Conservation (phyloP, 2,329 filamentous ascomycete genomes). For the Polychaeton citri region DNA sequence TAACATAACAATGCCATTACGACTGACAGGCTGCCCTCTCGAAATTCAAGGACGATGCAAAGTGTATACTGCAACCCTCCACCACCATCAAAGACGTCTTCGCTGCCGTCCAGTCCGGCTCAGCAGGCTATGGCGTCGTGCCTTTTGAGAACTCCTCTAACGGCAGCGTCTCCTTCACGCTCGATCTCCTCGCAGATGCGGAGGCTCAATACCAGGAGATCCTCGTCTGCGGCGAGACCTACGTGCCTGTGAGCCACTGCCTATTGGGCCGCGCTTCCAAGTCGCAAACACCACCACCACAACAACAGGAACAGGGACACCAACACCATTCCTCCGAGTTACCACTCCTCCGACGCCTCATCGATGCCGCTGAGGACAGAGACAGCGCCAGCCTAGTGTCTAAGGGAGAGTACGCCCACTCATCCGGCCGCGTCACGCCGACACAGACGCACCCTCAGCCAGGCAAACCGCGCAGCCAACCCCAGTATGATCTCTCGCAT, state of each 20-base stretch:
- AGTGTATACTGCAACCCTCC: conserved; percentile 24
- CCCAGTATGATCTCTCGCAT: conserved; percentile 41
- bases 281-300: background rate
- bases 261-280: conserved; percentile 46
- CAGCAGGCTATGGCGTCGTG: conserved; percentile 61
- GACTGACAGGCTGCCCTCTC: conserved; percentile 37
- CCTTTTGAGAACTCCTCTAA: conserved; percentile 96
- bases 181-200: conserved; percentile 77
- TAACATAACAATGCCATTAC: background rate
- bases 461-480: conserved; percentile 33
- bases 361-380: too few relatives aligned
- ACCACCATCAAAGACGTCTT: conserved; percentile 57
- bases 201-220: conserved; percentile 51
- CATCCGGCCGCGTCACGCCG: conserved; percentile 29
- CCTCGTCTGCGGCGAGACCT: conserved; percentile 68
- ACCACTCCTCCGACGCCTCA: too few relatives aligned
- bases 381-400: too few relatives aligned
- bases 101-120: conserved; percentile 54
- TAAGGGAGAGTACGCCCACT: background rate
- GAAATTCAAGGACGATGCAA: conserved; percentile 3
- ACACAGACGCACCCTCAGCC: conserved; percentile 28
- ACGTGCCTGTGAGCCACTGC: conserved; percentile 79
- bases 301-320: conserved; percentile 1
- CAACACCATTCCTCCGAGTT: conserved; percentile 1
- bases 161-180: conserved; percentile 77